A percentile compares a stretch with the other conserved stretches of the same genome.
phyloP scores from a whole-genome alignment of 192 early-diverging fungal species.

The Coemansia sp. region DNA sequence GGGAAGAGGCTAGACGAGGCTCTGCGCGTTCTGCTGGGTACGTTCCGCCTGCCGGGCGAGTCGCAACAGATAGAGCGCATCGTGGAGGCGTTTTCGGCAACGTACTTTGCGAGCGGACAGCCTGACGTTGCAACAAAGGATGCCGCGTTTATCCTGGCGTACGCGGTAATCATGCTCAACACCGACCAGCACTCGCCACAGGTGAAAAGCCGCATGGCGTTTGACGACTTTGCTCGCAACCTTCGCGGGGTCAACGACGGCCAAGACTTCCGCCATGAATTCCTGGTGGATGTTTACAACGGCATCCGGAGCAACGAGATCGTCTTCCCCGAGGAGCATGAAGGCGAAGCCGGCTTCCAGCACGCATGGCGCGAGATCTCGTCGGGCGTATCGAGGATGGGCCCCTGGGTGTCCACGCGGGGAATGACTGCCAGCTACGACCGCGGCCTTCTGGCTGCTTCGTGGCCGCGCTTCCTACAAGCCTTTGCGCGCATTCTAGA shows the following conservation, averaged over 20 bases:
- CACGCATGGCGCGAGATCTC: constrained; percentile 82
- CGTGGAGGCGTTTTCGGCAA: constrained; percentile 86
- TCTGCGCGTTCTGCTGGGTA: constrained; percentile 85
- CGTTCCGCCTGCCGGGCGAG: constrained; percentile 96
- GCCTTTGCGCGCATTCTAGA: constrained; percentile 31
- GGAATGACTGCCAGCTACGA: constrained; percentile 67
- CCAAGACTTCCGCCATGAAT: constrained; percentile 80
- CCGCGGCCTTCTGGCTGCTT: constrained; percentile 73
- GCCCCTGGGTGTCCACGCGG: constrained; percentile 61
- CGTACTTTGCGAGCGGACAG: constrained; percentile 69
- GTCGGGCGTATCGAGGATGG: constrained; percentile 60
- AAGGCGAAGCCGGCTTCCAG: constrained; percentile 91
- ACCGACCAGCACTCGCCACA: constrained; percentile 98
- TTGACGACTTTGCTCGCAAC: constrained; percentile 89
- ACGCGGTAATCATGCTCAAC: constrained; percentile 96
- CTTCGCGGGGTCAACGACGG: constrained; percentile 85
- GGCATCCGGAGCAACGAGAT: constrained; percentile 92
- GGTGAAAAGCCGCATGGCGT: constrained; percentile 86
- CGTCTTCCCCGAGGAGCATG: constrained; percentile 96
- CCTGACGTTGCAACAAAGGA: constrained; percentile 74
- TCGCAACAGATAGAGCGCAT: constrained; percentile 97
- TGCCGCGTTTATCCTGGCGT: constrained; percentile 87
- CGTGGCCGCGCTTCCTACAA: constrained; percentile 77
- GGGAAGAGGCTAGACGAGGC: too few species aligned
- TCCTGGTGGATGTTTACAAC: constrained; percentile 81